Base-by-base conservation (phyloP, 495 filamentous ascomycete genomes). In the Annulohypoxylon moriforme region DNA sequence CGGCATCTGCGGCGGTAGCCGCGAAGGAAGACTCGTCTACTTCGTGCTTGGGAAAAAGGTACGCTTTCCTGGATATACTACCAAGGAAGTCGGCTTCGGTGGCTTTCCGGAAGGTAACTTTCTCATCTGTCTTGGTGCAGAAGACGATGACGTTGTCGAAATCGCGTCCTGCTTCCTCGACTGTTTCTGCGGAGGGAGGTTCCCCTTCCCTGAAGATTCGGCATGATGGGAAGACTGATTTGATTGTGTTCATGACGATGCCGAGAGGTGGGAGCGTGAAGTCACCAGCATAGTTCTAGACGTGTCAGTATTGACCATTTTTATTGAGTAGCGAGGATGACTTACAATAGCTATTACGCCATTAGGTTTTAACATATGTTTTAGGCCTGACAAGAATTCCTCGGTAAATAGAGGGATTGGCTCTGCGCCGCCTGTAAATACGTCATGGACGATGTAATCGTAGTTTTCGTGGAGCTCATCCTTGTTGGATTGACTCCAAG, bases 351-450 rank as follows among this genome's bases (percentile, higher is more conserved):
- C 96, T 67, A 98, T 91, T 36, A 93, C 92, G 46, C 96, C 96
- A 61, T 92, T 85, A 0, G 89, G 85, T 61, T 88, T 91, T 36
- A 99, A 86, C 14, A 97, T 85, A 1, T 85, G 77, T 57, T 86
- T 76, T 16, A 99, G 81, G 27, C 88, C 87, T 33, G 81, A 73
- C 11, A 99, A 79, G 73, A 99, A 97, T 71, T 96, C 91, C 2
- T 88, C 69, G 0, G 96, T 98, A 80, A 99, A 98, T 1, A 99
- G 86, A 18, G 90, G 83, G 14, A 94, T 86, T 1, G 96, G 96
- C 76, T 98, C 96, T 2, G 93, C 94, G 61, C 95, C 96, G 14
- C 96, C 96, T 0, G 96, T 99, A 82, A 99, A 99, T n/a, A 99
- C 96, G 73, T 99, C 96, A 73, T 99, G 96, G 67, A 99, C 84